Percentiles rank a stretch among this genome's conserved stretches.
phyloP scores from a whole-genome alignment of 768 basidiomycete species.

The Agaricus blazei region DNA sequence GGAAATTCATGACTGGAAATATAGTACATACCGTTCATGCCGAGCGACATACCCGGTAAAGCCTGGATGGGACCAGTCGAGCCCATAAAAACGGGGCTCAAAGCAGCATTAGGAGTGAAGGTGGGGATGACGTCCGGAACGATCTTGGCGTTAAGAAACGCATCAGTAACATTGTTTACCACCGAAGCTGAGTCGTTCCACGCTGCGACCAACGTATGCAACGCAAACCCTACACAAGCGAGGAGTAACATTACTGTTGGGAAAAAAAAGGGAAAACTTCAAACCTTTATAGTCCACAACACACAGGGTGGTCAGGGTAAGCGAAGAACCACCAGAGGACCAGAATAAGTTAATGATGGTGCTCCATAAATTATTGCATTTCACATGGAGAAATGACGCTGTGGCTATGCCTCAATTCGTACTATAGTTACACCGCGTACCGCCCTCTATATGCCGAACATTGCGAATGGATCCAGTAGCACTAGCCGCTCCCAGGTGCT shows the following conservation, averaged over 20 bases:
- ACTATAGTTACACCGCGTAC: not conserved
- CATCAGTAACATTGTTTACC: conserved; percentile 20
- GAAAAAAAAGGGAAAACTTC: too few species aligned
- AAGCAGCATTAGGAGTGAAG: conserved; percentile 31
- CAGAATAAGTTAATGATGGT: too few species aligned
- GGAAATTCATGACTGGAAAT: too few species aligned
- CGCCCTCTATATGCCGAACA: not conserved
- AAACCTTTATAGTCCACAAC: too few species aligned
- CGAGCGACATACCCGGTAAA: conserved; percentile 29
- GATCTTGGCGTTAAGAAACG: conserved; percentile 32
- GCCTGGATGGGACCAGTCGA: conserved; percentile 24
- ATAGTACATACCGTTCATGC: conserved; percentile 27
- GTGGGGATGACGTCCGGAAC: conserved; percentile 34
- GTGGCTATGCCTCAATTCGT: conserved; percentile 1
- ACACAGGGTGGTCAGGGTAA: too few species aligned
- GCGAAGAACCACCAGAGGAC: too few species aligned
- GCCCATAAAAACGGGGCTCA: conserved; percentile 34
- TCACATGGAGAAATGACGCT: not conserved
- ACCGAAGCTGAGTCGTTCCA: not conserved
- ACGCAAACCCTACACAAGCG: not conserved
- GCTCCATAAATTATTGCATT: too few species aligned
- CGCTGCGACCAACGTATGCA: not conserved
- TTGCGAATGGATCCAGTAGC: not conserved
- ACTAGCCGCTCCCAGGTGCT: conserved; percentile 4
- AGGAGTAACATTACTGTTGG: not conserved